These are phyloP conservation scores for Craterostigma plantagineum DNA, from an alignment of 257 asterid genomes.

Conservation along the genomic window DNA sequence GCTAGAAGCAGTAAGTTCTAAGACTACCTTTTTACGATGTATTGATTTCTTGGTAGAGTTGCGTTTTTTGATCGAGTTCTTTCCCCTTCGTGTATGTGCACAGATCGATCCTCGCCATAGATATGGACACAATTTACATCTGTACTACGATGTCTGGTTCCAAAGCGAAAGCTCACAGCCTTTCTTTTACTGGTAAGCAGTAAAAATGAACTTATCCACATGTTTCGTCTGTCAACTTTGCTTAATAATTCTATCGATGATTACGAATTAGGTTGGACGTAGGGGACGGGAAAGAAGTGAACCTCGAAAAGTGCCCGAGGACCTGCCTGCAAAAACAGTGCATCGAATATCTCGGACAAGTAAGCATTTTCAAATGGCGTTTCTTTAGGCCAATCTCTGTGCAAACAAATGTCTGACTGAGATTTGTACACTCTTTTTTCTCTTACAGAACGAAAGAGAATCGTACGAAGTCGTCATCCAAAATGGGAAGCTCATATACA, in stretches of 20 bases:
- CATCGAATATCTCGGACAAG: constrained; percentile 85
- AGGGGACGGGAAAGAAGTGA: constrained; percentile 86
- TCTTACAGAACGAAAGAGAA: constrained; percentile 64
- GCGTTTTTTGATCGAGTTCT: not conserved
- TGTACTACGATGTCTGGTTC: constrained; percentile 82
- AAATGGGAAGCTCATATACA: constrained; percentile 54
- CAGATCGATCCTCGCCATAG: constrained; percentile 98
- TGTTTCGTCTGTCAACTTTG: not conserved
- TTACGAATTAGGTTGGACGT: constrained; percentile 59
- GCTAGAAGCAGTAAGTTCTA: constrained; percentile 84
- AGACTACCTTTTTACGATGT: not conserved
- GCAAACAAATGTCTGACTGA: not conserved
- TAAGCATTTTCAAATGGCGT: constrained; percentile 16
- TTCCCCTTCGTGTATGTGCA: not conserved
- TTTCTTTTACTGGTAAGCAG: constrained; percentile 82
- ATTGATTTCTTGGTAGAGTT: not conserved
- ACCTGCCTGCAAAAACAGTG: constrained; percentile 51
- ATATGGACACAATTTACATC: constrained; percentile 84
- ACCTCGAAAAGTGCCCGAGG: constrained; percentile 71
- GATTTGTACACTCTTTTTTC: not conserved
- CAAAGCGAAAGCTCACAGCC: constrained; percentile 74
- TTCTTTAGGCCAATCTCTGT: not conserved
- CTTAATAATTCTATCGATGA: not conserved
- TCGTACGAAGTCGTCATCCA: constrained; percentile 50
- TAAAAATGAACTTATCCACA: not conserved